A percentile compares a stretch with the other conserved stretches of the same genome.
These are phyloP conservation scores for Mycosphaerella arachidis DNA, from an alignment of 2,329 filamentous ascomycete species.

Conservation along the genomic window DNA sequence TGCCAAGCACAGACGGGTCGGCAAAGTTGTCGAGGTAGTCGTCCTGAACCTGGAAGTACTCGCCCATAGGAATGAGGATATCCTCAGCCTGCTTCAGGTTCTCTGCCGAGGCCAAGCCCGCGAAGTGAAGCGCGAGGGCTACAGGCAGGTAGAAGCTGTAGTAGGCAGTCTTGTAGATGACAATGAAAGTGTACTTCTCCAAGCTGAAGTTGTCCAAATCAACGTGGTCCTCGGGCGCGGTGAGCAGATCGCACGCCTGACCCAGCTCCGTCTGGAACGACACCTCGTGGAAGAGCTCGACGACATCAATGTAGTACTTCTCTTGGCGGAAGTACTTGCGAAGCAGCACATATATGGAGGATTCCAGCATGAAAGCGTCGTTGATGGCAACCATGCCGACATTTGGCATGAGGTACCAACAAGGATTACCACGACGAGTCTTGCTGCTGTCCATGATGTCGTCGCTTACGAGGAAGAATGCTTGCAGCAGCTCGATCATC, in stretches of 20 bases:
- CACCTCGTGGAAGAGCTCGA: conserved; percentile 95
- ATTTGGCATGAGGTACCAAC: conserved; percentile 88
- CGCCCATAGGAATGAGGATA: conserved; percentile 92
- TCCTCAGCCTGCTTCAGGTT: conserved; percentile 87
- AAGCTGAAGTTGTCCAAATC: conserved; percentile 93
- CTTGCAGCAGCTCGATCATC: conserved; percentile 97
- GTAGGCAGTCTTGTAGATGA: conserved; percentile 99
- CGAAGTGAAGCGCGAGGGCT: conserved; percentile 79
- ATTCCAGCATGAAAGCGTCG: conserved; percentile 93
- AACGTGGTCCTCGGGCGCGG: conserved; percentile 88
- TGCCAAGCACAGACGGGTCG: conserved; percentile 86
- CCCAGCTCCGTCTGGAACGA: conserved; percentile 93
- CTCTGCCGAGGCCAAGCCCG: conserved; percentile 75
- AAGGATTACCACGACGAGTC: conserved; percentile 88
- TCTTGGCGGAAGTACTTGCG: conserved; percentile 91
- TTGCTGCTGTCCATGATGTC: conserved; percentile 98
- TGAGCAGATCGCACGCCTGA: conserved; percentile 90
- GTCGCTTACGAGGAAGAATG: conserved; percentile 97
- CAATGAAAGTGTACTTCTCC: conserved; percentile 95
- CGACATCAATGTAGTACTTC: conserved; percentile 79
- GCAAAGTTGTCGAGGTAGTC: conserved; percentile 99
- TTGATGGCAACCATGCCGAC: conserved; percentile 98
- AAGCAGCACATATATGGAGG: conserved; percentile 81
- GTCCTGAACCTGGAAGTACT: conserved; percentile 99
- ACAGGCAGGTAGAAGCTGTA: conserved; percentile 99